A percentile compares a stretch with the other conserved stretches of the same genome.
phyloP scores from a whole-genome alignment of 2,329 filamentous ascomycete species.

The Colletotrichum lini region DNA sequence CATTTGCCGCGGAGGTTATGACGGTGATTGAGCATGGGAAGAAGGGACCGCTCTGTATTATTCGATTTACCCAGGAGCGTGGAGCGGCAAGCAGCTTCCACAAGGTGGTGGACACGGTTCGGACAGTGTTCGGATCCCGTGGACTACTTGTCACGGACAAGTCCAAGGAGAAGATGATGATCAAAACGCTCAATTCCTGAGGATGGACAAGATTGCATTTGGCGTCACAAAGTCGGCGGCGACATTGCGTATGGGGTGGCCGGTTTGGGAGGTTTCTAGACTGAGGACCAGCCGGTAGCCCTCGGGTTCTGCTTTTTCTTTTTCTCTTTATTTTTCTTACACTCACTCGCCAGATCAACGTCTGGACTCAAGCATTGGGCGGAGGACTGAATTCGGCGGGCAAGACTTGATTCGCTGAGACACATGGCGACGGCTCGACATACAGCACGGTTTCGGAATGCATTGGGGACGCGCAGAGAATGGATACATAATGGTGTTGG shows the following conservation, averaged over 20 bases:
- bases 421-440: constrained; percentile 16
- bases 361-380: constrained; percentile 22
- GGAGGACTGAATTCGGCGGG: constrained; percentile 15
- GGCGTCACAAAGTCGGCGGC: constrained; percentile 37
- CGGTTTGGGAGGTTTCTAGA: constrained; percentile 26
- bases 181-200: constrained; percentile 74
- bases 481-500: constrained; percentile 33
- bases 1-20: constrained; percentile 89
- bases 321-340: constrained; percentile 35
- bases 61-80: constrained; percentile 89
- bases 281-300: constrained; percentile 10
- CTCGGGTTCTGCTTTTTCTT: constrained; percentile 31
- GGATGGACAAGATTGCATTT: constrained; percentile 35
- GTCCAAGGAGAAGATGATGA: constrained; percentile 79
- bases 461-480: constrained; percentile 7
- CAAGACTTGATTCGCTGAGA: constrained; percentile 21
- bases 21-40: constrained; percentile 89
- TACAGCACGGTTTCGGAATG: background rate
- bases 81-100: constrained; percentile 94
- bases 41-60: constrained; percentile 82
- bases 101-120: constrained; percentile 83
- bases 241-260: constrained; percentile 22
- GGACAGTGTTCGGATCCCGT: constrained; percentile 75
- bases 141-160: constrained; percentile 78
- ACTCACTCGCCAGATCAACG: constrained; percentile 12